A percentile compares a stretch with the other conserved stretches of the same genome.
These are phyloP conservation scores for Laguncularia racemosa DNA, from an alignment of 345 rosid genomes.

Conservation along the genomic window DNA sequence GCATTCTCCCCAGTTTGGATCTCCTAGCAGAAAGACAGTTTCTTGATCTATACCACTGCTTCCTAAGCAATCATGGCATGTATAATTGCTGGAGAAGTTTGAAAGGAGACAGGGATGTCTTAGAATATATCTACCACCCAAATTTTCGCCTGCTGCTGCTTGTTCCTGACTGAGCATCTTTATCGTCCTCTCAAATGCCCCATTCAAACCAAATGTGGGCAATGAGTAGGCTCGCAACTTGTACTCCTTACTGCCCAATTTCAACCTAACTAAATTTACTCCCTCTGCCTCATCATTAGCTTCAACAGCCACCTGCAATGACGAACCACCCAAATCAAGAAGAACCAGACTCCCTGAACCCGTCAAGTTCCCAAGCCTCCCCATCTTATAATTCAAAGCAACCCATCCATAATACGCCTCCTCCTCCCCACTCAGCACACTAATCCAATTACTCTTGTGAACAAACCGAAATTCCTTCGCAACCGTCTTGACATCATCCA, in stretches of 20 bases:
- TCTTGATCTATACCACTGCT: conserved; percentile 3
- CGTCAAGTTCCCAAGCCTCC: conserved; percentile 29
- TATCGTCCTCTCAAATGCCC: conserved; percentile 51
- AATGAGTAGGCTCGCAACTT: conserved; percentile 37
- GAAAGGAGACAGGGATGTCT: conserved; percentile 51
- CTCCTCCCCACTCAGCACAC: conserved; percentile 51
- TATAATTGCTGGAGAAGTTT: conserved; percentile 30
- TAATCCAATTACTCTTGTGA: conserved; percentile 32
- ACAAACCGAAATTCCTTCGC: conserved; percentile 31
- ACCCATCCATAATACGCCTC: conserved; percentile 70
- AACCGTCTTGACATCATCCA: conserved; percentile 35
- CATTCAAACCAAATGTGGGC: conserved; percentile 45
- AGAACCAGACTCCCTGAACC: conserved; percentile 35
- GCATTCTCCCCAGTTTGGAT: conserved; percentile 46
- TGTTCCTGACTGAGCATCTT: conserved; percentile 21
- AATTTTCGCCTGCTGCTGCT: conserved; percentile 8
- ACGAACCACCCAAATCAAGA: conserved; percentile 63
- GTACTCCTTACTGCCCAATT: conserved; percentile 24
- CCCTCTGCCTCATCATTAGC: conserved; percentile 18
- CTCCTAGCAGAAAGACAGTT: conserved; percentile 30
- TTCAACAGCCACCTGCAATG: conserved; percentile 50
- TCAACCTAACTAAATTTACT: conserved; percentile 24
- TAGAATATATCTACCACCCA: conserved; percentile 12
- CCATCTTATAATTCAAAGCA: conserved; percentile 49
- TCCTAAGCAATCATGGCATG: conserved; percentile 25